Evolutionary conservation across 495 filamentous ascomycete species (phyloP).

Genomic region (Tuber microsphaerosporum): DNA sequence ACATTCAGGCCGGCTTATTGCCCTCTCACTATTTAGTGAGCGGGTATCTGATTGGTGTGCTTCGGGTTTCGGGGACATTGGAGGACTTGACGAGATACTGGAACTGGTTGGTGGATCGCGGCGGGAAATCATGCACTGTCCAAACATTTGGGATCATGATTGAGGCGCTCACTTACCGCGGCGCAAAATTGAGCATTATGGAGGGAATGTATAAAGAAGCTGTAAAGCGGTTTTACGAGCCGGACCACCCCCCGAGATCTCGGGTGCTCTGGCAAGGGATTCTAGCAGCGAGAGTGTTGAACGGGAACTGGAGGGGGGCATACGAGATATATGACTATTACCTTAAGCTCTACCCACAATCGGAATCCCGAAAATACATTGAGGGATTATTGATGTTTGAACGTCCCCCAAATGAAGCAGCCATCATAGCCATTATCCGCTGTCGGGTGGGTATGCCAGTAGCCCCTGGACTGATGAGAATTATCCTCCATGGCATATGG

Average conservation of each 20-base stretch:
- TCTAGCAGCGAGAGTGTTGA: background rate
- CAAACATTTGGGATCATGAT: slow-evolving; percentile 1
- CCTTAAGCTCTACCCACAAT: background rate
- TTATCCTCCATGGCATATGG: background rate
- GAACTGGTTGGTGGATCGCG: background rate
- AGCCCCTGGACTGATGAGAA: background rate
- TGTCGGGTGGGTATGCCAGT: background rate
- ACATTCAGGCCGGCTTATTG: background rate
- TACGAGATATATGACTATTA: background rate
- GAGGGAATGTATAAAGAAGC: slow-evolving; percentile 4
- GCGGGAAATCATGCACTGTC: background rate
- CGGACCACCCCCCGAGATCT: background rate
- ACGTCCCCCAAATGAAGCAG: background rate
- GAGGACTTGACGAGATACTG: background rate
- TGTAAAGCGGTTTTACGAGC: background rate
- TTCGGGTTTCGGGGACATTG: background rate
- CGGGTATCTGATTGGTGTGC: background rate
- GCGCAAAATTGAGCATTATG: background rate
- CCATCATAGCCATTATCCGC: background rate
- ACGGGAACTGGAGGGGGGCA: background rate
- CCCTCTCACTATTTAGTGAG: background rate
- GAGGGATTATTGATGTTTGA: background rate
- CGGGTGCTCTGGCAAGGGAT: background rate
- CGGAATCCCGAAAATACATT: background rate
- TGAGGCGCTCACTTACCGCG: background rate